A percentile compares a stretch with the other conserved stretches of the same genome.
Conservation (phyloP, 2,329 filamentous ascomycete genomes). For the Venturia asperata region DNA sequence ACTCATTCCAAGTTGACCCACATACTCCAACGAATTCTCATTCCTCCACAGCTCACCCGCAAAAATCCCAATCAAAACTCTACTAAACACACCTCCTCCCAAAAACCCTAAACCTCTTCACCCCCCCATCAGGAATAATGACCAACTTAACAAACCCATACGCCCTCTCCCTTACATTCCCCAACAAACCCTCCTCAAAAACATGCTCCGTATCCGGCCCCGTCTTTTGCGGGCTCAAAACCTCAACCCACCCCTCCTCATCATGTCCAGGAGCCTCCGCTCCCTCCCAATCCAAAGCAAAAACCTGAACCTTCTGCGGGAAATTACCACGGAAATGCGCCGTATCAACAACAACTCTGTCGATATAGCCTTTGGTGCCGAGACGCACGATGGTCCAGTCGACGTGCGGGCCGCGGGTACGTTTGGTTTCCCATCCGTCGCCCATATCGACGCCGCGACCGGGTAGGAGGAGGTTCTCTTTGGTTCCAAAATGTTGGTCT, state of each 20-base stretch:
- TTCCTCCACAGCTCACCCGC: background rate
- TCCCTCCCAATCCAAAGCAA: conserved; percentile 49
- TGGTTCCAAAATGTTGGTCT: conserved; percentile 78
- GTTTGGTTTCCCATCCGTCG: conserved; percentile 79
- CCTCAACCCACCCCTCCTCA: conserved; percentile 56
- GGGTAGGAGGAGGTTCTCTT: conserved; percentile 71
- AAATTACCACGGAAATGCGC: conserved; percentile 81
- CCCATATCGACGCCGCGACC: conserved; percentile 78
- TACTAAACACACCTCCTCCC: conserved; percentile 34
- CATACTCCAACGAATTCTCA: background rate
- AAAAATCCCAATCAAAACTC: background rate
- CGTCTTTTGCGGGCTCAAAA: conserved; percentile 60
- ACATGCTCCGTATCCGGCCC: conserved; percentile 67
- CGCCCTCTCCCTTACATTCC: conserved; percentile 47
- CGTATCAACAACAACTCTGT: conserved; percentile 67
- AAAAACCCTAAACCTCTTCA: conserved; percentile 77
- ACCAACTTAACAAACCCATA: conserved; percentile 84
- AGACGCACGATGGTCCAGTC: conserved; percentile 77
- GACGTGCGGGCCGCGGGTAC: conserved; percentile 64
- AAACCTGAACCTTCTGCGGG: conserved; percentile 65
- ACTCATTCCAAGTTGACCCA: background rate
- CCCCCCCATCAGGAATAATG: conserved; percentile 87
- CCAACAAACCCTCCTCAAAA: conserved; percentile 42
- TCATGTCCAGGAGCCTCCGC: conserved; percentile 50
- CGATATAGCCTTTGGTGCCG: conserved; percentile 57